Evolutionary conservation across 495 filamentous ascomycete genomes (phyloP), one percentile per base, ranked within the genome.

Genomic region (Hyaloscypha variabilis): DNA sequence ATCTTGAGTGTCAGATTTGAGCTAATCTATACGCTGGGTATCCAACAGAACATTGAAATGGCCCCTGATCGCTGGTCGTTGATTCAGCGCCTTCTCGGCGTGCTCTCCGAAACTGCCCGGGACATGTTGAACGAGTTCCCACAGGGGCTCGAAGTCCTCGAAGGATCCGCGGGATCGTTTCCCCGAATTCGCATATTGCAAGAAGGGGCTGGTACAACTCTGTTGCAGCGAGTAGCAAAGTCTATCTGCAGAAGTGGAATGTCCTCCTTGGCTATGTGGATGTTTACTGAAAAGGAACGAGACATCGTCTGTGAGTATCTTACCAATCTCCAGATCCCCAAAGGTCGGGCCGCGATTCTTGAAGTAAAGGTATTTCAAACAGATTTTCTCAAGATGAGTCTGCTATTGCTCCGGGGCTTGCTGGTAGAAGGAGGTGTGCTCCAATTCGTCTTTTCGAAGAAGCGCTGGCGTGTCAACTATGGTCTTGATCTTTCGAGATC

Each of bases 391-490:
- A 73, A 74, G 36, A 76, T 76, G 10, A 56, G 68, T 0, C 65
- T 91, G 2, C 73, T 91, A 2, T 72, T 91, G 1, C 71, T 91
- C 0, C 75, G 86, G 10, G 89, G 89, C 0, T 76, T 92, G 0
- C 69, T 92, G 5, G 87, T 87, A 0, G 10, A 5, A 34, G 71
- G 73, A 3, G 82, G 83, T 0, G 76, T 92, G 0, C 70, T 92
- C 0, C 26, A 58, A 0, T 90, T 89, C 63, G 78, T 73, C 0
- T 74, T 92, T 0, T 67, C 73, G 0, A 77, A 84, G 14, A 91
- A 90, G 68, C 77, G 90, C 6, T 92, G 86, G 85, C 72, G 81
- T 4, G 89, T 93, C 10, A 81, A 91, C 52, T 92, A 88, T 67
- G 89, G 89, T 0, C 77, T 89, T 31, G 76, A 85, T 69, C 75